Evolutionary conservation across 2,329 filamentous ascomycete genomes (phyloP).

Genomic region (Penicillium sp.): DNA sequence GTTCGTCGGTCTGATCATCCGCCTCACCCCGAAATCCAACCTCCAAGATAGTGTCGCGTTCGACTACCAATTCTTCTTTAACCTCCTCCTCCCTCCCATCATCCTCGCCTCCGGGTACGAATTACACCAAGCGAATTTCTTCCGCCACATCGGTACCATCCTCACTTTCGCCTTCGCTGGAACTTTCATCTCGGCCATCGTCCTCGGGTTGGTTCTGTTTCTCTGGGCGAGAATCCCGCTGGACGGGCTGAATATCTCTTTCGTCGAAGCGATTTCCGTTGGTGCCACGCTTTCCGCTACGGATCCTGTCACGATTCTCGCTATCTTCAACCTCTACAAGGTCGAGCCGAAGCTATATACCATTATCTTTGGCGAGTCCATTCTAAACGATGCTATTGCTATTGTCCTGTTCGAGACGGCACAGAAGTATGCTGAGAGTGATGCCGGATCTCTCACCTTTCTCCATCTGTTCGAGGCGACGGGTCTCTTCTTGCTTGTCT

Average conservation of each 20-base stretch:
- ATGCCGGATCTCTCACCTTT: slow-evolving; percentile 71
- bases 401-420: slow-evolving; percentile 99
- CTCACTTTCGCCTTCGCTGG: slow-evolving; percentile 96
- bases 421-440: slow-evolving; percentile 81
- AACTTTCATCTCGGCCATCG: slow-evolving; percentile 95
- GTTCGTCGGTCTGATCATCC: slow-evolving; percentile 87
- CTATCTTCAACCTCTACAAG: slow-evolving; percentile 99
- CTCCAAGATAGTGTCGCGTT: slow-evolving; percentile 93
- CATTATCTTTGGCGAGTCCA: slow-evolving; percentile 97
- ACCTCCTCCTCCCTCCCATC: slow-evolving; percentile 95
- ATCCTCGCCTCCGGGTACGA: slow-evolving; percentile 98
- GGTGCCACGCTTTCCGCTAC: slow-evolving; percentile 96
- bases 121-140: slow-evolving; percentile 98
- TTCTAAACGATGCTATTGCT: slow-evolving; percentile 95
- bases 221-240: slow-evolving; percentile 86
- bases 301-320: slow-evolving; percentile 94
- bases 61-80: slow-evolving; percentile 99
- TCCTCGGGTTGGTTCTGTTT: slow-evolving; percentile 85
- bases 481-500: slow-evolving; percentile 92
- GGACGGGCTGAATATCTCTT: slow-evolving; percentile 82
- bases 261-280: slow-evolving; percentile 95
- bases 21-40: slow-evolving; percentile 77
- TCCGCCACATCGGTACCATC: slow-evolving; percentile 96
- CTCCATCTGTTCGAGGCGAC: slow-evolving; percentile 87
- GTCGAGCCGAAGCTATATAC: slow-evolving; percentile 99